Percentiles rank a stretch among this genome's conserved stretches.
phyloP scores from a whole-genome alignment of 345 rosid species.

The Alliaria petiolata region DNA sequence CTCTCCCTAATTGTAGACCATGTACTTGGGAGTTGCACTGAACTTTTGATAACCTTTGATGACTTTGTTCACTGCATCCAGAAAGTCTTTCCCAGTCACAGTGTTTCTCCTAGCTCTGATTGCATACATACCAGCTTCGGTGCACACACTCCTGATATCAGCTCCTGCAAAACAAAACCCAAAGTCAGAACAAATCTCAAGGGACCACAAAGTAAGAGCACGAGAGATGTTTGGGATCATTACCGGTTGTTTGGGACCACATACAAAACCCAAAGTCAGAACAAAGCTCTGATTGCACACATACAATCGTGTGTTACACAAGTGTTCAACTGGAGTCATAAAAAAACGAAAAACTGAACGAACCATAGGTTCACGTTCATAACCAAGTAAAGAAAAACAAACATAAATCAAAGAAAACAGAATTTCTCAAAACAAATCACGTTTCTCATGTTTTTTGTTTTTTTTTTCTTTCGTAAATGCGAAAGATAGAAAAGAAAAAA shows the following conservation, averaged over 20 bases:
- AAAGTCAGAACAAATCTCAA: background rate
- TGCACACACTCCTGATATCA: slow-evolving; percentile 93
- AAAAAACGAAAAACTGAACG: no score
- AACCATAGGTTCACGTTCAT: no score
- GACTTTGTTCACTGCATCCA: slow-evolving; percentile 97
- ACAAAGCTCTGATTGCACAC: no score
- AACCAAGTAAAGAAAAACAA: no score
- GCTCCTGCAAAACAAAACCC: slow-evolving; percentile 55
- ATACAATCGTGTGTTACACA: no score
- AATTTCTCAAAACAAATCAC: no score
- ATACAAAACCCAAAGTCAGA: no score
- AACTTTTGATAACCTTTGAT: slow-evolving; percentile 95
- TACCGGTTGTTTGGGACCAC: slow-evolving; percentile 88
- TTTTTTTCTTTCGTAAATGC: no score
- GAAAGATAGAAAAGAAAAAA: no score
- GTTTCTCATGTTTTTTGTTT: no score
- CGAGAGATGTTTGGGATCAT: background rate
- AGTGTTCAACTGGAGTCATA: no score
- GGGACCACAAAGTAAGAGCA: background rate
- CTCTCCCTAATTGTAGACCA: slow-evolving; percentile 88
- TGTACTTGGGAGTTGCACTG: slow-evolving; percentile 91
- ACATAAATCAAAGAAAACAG: no score
- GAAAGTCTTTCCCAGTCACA: slow-evolving; percentile 90
- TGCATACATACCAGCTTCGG: slow-evolving; percentile 96
- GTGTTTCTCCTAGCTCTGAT: slow-evolving; percentile 90